A percentile compares a stretch with the other conserved stretches of the same genome.
Conservation (phyloP, 108 stramenopile genomes). For the Skeletonema menzelii region DNA sequence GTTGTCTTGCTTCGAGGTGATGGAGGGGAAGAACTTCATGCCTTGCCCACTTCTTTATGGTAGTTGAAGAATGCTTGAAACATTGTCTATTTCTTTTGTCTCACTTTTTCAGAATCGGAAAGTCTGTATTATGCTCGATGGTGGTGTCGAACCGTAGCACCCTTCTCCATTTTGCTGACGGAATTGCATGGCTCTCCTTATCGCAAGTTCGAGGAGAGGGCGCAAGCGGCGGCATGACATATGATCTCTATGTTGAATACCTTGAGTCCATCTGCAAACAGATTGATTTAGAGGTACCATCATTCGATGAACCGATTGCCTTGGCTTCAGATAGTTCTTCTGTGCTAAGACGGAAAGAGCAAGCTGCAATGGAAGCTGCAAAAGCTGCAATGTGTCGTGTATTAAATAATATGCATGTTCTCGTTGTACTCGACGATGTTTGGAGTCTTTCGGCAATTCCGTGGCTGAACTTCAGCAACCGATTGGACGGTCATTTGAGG, state of each 20-base stretch:
- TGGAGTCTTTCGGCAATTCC: neutral
- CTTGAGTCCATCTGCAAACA: neutral
- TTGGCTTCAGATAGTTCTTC: neutral
- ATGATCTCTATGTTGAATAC: neutral
- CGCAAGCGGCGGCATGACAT: neutral
- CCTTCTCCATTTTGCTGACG: neutral
- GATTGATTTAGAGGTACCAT: neutral
- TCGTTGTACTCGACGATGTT: neutral
- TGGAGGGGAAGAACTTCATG: neutral
- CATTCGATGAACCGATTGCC: neutral
- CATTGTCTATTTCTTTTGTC: too few relatives aligned
- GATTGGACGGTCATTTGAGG: neutral
- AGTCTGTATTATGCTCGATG: neutral
- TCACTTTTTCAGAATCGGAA: neutral
- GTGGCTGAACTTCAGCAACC: neutral
- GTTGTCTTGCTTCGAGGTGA: neutral
- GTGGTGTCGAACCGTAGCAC: neutral
- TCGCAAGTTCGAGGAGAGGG: neutral
- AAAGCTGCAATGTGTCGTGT: neutral
- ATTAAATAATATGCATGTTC: neutral
- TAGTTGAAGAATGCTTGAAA: too few relatives aligned
- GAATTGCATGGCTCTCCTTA: neutral
- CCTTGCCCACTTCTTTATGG: neutral
- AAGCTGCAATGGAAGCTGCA: neutral
- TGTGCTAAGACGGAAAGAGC: neutral